phyloP scores from a whole-genome alignment of 1,284 basidiomycete species.

The Ceratobasidium sp. region DNA sequence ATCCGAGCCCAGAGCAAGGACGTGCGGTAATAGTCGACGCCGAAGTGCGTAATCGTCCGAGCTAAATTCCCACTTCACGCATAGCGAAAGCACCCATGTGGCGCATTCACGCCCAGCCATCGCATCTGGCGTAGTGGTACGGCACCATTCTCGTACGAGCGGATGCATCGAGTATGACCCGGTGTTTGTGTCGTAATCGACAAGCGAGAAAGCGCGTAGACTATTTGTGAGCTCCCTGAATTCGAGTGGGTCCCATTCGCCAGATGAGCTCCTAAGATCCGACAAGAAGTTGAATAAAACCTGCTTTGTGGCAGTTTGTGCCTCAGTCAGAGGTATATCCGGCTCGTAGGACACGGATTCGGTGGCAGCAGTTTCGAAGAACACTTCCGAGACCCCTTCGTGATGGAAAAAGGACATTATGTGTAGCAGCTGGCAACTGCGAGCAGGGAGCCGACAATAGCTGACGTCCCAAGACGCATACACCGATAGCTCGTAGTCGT shows the following conservation, averaged over 20 bases:
- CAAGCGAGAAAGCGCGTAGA: not conserved
- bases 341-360: too few species aligned
- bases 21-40: not conserved
- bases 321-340: not conserved
- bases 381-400: conserved; percentile 9
- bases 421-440: not conserved
- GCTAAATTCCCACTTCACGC: not conserved
- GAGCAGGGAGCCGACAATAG: not conserved
- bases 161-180: not conserved
- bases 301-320: not conserved
- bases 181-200: not conserved
- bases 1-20: not conserved
- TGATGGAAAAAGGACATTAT: conserved; percentile 32
- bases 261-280: not conserved
- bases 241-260: not conserved
- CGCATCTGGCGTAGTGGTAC: not conserved
- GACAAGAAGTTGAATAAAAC: not conserved
- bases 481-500: not conserved
- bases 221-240: not conserved
- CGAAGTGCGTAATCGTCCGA: not conserved
- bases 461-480: conserved; percentile 14
- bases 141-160: conserved; percentile 17
- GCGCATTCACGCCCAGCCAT: not conserved
- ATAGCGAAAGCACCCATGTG: not conserved
- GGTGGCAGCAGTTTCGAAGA: not conserved